Percentiles rank a stretch among this genome's conserved stretches.
phyloP scores from a whole-genome alignment of 2,329 filamentous ascomycete genomes.

The Helicocarpus griseus region DNA sequence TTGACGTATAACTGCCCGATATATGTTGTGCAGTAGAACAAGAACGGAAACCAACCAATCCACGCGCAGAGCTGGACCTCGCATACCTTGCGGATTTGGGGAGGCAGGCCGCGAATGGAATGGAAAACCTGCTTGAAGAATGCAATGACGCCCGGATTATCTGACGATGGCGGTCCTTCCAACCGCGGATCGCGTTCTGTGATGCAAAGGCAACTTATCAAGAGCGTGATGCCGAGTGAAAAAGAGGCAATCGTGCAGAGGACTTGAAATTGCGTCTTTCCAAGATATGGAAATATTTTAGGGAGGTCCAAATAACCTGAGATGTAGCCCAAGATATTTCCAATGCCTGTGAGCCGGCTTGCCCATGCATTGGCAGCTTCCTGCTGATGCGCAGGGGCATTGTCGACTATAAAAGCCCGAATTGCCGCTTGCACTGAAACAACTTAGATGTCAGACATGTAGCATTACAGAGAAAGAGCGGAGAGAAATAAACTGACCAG shows the following conservation, averaged over 20 bases:
- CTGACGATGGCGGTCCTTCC: constrained; percentile 52
- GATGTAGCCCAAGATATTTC: constrained; percentile 84
- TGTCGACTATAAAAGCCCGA: constrained; percentile 87
- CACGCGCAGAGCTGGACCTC: constrained; percentile 76
- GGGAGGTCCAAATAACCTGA: constrained; percentile 78
- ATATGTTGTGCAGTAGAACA: constrained; percentile 93
- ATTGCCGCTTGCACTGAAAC: constrained; percentile 72
- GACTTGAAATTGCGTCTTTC: constrained; percentile 84
- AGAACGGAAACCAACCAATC: constrained; percentile 91
- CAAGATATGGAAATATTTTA: constrained; percentile 65
- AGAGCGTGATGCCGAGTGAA: constrained; percentile 58
- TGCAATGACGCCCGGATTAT: constrained; percentile 56
- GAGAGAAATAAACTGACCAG: constrained; percentile 44
- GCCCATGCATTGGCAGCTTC: constrained; percentile 93
- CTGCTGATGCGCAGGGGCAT: constrained; percentile 84
- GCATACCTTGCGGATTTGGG: constrained; percentile 74
- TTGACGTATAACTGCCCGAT: constrained; percentile 89
- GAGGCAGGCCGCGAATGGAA: constrained; percentile 68
- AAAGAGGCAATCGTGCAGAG: constrained; percentile 78
- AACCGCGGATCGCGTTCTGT: constrained; percentile 70
- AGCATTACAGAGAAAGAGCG: background rate
- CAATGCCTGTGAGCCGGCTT: constrained; percentile 72
- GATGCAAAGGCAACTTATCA: constrained; percentile 60
- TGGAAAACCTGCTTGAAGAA: constrained; percentile 74
- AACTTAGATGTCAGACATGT: no score